These are phyloP conservation scores for Lophium mytilinum DNA, from an alignment of 495 filamentous ascomycete genomes.

Conservation along the genomic window DNA sequence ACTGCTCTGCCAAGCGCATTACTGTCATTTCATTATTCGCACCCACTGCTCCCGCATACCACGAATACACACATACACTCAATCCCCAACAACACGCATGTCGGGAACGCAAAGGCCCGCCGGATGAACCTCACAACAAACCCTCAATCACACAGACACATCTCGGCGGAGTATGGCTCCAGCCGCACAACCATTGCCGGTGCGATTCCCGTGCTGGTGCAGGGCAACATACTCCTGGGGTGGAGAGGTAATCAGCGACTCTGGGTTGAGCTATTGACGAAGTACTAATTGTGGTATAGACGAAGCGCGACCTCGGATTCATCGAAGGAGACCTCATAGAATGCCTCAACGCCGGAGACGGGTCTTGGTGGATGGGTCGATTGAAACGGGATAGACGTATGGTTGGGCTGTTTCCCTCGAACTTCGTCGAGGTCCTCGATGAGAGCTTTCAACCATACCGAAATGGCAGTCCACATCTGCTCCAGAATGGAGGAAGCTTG, in stretches of 20 bases:
- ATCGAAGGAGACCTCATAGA: constrained; percentile 97
- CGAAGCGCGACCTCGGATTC: constrained; percentile 88
- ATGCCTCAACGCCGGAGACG: constrained; percentile 94
- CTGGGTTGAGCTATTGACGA: neutral
- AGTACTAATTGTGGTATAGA: constrained; percentile 37
- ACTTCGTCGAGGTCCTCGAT: constrained; percentile 87
- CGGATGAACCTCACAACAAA: neutral
- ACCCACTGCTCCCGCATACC: too few species aligned
- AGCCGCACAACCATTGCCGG: constrained; percentile 61
- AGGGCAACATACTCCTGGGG: constrained; percentile 94
- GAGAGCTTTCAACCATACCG: constrained; percentile 76
- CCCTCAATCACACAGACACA: neutral
- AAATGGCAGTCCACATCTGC: constrained; percentile 63
- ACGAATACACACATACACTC: too few species aligned
- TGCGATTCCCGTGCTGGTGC: constrained; percentile 91
- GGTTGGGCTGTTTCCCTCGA: constrained; percentile 88
- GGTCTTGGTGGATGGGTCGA: constrained; percentile 95
- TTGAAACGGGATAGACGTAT: constrained; percentile 77
- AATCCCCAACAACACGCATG: too few species aligned
- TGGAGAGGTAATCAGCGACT: constrained; percentile 58
- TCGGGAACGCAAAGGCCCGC: neutral
- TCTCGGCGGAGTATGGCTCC: constrained; percentile 41
- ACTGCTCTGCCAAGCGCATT: too few species aligned
- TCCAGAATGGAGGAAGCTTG: constrained; percentile 40
- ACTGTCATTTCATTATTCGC: too few species aligned